Percentiles rank a stretch among this genome's conserved stretches.
phyloP scores from a whole-genome alignment of 2,329 filamentous ascomycete species.

The Fusarium nurragi region DNA sequence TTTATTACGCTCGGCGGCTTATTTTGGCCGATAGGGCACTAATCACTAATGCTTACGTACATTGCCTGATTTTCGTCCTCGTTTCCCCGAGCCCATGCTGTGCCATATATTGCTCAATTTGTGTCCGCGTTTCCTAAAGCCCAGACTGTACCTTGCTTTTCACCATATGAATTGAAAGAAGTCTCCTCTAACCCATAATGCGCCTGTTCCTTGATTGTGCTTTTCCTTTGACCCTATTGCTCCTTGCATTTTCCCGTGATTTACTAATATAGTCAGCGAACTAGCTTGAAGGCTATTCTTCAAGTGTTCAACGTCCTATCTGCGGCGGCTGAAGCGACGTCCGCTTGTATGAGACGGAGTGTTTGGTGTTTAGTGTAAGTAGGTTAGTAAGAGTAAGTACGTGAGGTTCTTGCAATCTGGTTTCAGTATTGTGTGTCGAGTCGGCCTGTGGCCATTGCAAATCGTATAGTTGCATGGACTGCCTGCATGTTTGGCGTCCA shows the following conservation, averaged over 20 bases:
- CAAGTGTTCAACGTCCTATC: background rate
- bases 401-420: no score
- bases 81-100: background rate
- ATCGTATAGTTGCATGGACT: conserved; percentile 44
- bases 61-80: background rate
- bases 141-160: background rate
- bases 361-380: no score
- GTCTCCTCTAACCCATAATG: background rate
- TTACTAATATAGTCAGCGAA: background rate
- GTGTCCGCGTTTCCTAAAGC: background rate
- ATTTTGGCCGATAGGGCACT: background rate
- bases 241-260: background rate
- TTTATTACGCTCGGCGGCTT: background rate
- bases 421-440: conserved; percentile 27
- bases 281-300: background rate
- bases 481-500: conserved; percentile 44
- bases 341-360: no score
- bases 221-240: background rate
- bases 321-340: no score
- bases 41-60: conserved; percentile 1
- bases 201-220: background rate
- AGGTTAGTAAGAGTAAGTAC: no score
- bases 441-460: conserved; percentile 44
- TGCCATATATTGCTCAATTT: background rate
- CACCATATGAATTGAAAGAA: background rate